Evolutionary conservation across 257 asterid species (phyloP).

Genomic region (Perilla frutescens): DNA sequence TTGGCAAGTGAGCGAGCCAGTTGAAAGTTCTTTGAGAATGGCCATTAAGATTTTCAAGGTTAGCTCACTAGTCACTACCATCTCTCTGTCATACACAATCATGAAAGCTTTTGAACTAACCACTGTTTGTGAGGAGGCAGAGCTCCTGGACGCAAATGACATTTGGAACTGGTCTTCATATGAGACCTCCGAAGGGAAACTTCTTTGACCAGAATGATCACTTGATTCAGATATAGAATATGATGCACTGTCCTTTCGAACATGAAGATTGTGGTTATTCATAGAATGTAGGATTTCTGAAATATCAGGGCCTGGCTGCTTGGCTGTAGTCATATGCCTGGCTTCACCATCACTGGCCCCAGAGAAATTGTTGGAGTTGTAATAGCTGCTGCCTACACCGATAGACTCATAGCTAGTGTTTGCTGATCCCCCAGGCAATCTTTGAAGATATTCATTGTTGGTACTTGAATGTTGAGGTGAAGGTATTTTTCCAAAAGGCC

Average conservation of each 20-base stretch:
- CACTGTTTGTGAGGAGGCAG: slow-evolving; percentile 45
- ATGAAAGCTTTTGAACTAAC: slow-evolving; percentile 38
- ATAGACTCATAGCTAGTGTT: slow-evolving; percentile 45
- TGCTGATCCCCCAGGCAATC: slow-evolving; percentile 33
- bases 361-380: slow-evolving; percentile 38
- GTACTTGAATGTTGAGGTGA: slow-evolving; percentile 37
- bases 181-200: slow-evolving; percentile 51
- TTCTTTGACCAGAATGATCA: slow-evolving; percentile 38
- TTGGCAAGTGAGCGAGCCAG: no score
- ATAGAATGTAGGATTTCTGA: slow-evolving; percentile 36
- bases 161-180: slow-evolving; percentile 42
- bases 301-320: slow-evolving; percentile 37
- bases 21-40: no score
- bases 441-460: slow-evolving; percentile 34
- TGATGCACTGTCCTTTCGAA: slow-evolving; percentile 27
- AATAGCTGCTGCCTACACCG: slow-evolving; percentile 40
- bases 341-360: slow-evolving; percentile 22
- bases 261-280: slow-evolving; percentile 38
- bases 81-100: neutral
- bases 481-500: slow-evolving; percentile 35
- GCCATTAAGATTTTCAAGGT: no score
- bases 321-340: slow-evolving; percentile 18
- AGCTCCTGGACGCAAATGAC: slow-evolving; percentile 42
- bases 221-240: slow-evolving; percentile 42
- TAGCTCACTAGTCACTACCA: neutral